Evolutionary conservation across 2,329 filamentous ascomycete genomes (phyloP).

Genomic region (Aspergillus sp.): DNA sequence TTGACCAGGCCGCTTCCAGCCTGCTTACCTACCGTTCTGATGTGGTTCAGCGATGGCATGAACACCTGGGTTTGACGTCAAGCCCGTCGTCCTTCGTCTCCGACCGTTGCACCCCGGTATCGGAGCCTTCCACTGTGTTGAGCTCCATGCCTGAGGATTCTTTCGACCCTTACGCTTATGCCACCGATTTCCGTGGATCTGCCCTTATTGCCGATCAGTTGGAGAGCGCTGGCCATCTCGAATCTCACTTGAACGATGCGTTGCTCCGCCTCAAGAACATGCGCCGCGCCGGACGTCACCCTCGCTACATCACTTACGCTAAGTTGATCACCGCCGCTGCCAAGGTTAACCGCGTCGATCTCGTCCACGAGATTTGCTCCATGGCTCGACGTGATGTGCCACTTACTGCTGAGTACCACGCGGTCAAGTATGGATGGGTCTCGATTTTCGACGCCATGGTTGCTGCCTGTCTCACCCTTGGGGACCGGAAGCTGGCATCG

Average conservation of each 20-base stretch:
- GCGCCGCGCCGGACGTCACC: conserved; percentile 82
- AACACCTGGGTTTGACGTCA: conserved; percentile 40
- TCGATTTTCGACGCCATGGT: conserved; percentile 96
- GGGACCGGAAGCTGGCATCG: conserved; percentile 72
- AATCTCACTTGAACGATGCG: conserved; percentile 70
- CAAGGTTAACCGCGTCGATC: conserved; percentile 70
- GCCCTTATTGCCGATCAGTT: conserved; percentile 83
- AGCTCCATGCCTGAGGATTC: conserved; percentile 65
- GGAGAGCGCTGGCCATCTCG: conserved; percentile 69
- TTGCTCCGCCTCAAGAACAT: conserved; percentile 84
- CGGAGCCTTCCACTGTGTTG: conserved; percentile 42
- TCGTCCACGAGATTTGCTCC: conserved; percentile 77
- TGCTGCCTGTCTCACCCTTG: conserved; percentile 76
- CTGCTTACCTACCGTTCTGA: conserved; percentile 43
- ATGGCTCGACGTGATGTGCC: conserved; percentile 90
- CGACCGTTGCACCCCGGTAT: conserved; percentile 34
- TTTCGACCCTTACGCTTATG: conserved; percentile 84
- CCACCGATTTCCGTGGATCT: conserved; percentile 89
- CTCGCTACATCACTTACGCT: conserved; percentile 91
- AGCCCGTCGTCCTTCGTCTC: conserved; percentile 42
- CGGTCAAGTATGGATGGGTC: conserved; percentile 91
- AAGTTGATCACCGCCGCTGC: conserved; percentile 90
- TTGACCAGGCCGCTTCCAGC: conserved; percentile 53
- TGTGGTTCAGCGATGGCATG: conserved; percentile 51
- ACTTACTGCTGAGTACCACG: conserved; percentile 71